A percentile compares a stretch with the other conserved stretches of the same genome.
Evolutionary conservation across 306 rosid species (phyloP).

Genomic region (Dryas alaskensis): DNA sequence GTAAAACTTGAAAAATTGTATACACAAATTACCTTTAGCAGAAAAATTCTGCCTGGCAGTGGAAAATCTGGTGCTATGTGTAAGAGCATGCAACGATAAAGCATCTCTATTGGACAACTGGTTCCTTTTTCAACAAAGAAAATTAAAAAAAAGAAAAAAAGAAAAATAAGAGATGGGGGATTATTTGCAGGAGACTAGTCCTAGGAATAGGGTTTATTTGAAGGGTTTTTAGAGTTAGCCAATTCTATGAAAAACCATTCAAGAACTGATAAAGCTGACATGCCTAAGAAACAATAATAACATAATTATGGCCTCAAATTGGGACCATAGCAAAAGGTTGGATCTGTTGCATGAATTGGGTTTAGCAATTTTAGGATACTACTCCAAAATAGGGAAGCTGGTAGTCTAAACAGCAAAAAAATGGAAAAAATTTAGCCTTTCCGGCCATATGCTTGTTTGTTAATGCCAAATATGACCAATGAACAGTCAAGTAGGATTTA

Average conservation of each 20-base stretch:
- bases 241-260: neutral
- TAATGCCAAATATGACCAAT: neutral
- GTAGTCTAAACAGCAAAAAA: neutral
- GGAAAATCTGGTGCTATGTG: slow-evolving; percentile 41
- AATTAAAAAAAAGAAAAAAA: neutral
- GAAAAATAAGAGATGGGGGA: neutral
- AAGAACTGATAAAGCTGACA: neutral
- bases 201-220: neutral
- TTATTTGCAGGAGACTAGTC: too few relatives aligned
- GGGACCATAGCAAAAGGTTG: neutral
- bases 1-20: neutral
- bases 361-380: neutral
- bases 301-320: neutral
- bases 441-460: neutral
- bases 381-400: neutral
- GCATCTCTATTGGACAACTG: slow-evolving; percentile 35
- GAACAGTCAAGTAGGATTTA: neutral
- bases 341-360: neutral
- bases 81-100: slow-evolving; percentile 22
- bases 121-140: slow-evolving; percentile 34
- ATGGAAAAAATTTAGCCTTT: neutral
- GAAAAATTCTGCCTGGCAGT: slow-evolving; percentile 42
- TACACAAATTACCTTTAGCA: slow-evolving; percentile 48
- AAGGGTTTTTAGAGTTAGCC: neutral
- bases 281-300: neutral